Conservation (phyloP, 108 stramenopile species). For the Skeletonema menzelii region DNA sequence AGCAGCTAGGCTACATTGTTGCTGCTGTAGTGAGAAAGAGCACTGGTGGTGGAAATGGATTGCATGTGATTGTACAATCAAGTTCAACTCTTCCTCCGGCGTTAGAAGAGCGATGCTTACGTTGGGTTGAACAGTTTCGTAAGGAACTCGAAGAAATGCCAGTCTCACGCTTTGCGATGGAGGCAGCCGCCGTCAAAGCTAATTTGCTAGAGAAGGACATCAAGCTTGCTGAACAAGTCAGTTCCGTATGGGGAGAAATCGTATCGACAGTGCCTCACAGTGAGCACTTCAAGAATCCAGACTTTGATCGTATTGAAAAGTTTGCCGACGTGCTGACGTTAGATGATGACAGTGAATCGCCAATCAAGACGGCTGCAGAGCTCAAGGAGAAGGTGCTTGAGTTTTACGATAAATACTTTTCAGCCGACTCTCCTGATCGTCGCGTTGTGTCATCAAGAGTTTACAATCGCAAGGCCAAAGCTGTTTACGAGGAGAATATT, state of each 20-base stretch:
- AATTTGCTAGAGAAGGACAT: conserved; percentile 77
- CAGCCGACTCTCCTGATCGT: conserved; percentile 52
- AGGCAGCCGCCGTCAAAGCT: conserved; percentile 78
- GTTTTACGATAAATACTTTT: conserved; percentile 71
- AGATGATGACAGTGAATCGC: conserved; percentile 24
- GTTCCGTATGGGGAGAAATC: conserved; percentile 76
- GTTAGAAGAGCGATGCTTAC: conserved; percentile 75
- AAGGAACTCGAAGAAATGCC: conserved; percentile 78
- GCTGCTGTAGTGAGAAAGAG: conserved; percentile 72
- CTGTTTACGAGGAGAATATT: conserved; percentile 61
- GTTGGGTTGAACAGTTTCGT: conserved; percentile 76
- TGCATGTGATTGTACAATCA: conserved; percentile 76
- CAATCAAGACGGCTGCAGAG: conserved; percentile 43
- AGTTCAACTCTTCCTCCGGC: conserved; percentile 55
- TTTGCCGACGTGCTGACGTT: conserved; percentile 70
- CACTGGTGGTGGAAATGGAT: conserved; percentile 70
- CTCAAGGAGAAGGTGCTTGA: conserved; percentile 69
- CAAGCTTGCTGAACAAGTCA: conserved; percentile 76
- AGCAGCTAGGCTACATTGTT: conserved; percentile 90
- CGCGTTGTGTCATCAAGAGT: conserved; percentile 72
- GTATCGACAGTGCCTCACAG: conserved; percentile 46
- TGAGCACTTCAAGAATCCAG: conserved; percentile 57
- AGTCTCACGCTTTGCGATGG: conserved; percentile 63
- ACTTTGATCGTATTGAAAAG: conserved; percentile 72
- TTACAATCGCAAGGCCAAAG: conserved; percentile 65